phyloP scores from a whole-genome alignment of 2,329 filamentous ascomycete genomes.

The Cladosporium sp. region DNA sequence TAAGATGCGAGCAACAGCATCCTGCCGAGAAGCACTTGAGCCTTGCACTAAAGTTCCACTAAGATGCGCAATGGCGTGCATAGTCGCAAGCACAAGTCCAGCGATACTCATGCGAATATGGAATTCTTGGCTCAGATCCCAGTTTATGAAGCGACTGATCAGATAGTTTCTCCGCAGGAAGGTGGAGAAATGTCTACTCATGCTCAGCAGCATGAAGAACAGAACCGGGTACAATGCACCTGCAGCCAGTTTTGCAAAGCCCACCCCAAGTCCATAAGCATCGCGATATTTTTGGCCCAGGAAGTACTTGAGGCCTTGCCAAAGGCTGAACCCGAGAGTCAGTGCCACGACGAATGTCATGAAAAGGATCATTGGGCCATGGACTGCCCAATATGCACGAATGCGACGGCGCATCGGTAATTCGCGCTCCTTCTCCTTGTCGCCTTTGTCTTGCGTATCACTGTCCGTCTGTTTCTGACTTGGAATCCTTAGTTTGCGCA shows the following conservation, averaged over 20 bases:
- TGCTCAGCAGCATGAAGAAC: constrained; percentile 56
- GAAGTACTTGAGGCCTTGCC: constrained; percentile 53
- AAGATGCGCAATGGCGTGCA: constrained; percentile 54
- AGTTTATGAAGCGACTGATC: constrained; percentile 54
- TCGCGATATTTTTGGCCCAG: constrained; percentile 42
- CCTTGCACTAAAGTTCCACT: constrained; percentile 51
- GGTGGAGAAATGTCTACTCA: constrained; percentile 55
- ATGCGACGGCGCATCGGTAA: constrained; percentile 45
- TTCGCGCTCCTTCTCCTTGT: constrained; percentile 34
- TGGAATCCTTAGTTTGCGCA: constrained; percentile 57
- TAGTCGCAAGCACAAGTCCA: constrained; percentile 47
- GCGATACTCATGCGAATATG: constrained; percentile 53
- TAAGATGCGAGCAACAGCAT: constrained; percentile 42
- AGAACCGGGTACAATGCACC: constrained; percentile 55
- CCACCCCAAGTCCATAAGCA: constrained; percentile 54
- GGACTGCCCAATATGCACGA: constrained; percentile 53
- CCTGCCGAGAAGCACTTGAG: constrained; percentile 42
- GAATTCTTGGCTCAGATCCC: constrained; percentile 53
- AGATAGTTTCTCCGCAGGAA: constrained; percentile 49
- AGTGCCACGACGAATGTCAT: constrained; percentile 45
- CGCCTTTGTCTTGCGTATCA: constrained; percentile 44
- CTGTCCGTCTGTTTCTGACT: constrained; percentile 53
- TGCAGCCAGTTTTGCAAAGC: constrained; percentile 52
- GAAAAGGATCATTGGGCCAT: constrained; percentile 51
- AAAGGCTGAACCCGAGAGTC: constrained; percentile 51